Evolutionary conservation across 768 basidiomycete genomes (phyloP).

Genomic region (Lentinula sp.): DNA sequence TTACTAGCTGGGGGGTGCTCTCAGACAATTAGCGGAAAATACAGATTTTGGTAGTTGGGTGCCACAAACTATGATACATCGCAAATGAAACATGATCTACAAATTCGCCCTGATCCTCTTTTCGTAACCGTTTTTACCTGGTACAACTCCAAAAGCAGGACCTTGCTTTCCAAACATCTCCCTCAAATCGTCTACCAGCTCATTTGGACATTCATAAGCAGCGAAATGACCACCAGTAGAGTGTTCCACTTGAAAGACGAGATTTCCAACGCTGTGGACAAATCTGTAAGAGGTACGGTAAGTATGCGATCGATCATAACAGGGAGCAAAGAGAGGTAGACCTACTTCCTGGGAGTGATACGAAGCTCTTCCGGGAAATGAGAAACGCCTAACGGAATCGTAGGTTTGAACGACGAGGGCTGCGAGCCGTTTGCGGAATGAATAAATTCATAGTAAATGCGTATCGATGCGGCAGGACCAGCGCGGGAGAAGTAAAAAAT

Average conservation of each 20-base stretch:
- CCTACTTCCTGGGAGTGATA: slow-evolving; percentile 4
- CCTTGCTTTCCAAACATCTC: slow-evolving; percentile 32
- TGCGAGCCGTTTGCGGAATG: slow-evolving; percentile 12
- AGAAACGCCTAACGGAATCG: slow-evolving; percentile 43
- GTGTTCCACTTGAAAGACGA: slow-evolving; percentile 1
- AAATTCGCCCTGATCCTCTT: background rate
- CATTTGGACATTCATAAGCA: slow-evolving; percentile 9
- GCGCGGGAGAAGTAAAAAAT: slow-evolving; percentile 54
- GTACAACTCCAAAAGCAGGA: slow-evolving; percentile 24
- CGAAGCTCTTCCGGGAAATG: slow-evolving; percentile 46
- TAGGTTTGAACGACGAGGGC: slow-evolving; percentile 1
- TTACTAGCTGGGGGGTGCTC: no score
- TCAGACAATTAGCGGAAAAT: no score
- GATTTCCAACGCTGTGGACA: background rate
- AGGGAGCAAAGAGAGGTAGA: background rate
- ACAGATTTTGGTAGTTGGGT: no score
- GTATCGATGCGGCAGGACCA: slow-evolving; percentile 49
- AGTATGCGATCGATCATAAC: background rate
- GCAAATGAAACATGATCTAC: background rate
- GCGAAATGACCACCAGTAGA: slow-evolving; percentile 5
- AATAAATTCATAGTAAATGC: slow-evolving; percentile 52
- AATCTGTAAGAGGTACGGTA: background rate
- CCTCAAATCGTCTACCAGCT: slow-evolving; percentile 27
- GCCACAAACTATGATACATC: no score
- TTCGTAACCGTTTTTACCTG: slow-evolving; percentile 21